Base-by-base conservation (phyloP, 108 stramenopile genomes). In the Discostella pseudostelligera region DNA sequence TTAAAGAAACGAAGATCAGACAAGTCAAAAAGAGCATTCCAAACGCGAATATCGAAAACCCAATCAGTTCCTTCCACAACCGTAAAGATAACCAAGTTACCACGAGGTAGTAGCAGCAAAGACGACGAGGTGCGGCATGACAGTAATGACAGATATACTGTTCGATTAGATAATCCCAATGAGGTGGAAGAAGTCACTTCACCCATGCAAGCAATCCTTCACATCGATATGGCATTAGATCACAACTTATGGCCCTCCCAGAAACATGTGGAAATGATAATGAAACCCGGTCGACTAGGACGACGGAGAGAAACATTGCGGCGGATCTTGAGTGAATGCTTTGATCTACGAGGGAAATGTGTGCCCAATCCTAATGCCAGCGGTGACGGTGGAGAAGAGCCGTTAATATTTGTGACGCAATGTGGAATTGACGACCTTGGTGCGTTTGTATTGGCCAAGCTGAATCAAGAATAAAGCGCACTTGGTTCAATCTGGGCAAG, bases 281-380 rank as follows among this genome's bases (percentile, higher is more conserved):
- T 89, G 39, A 40, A 74, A 51, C 81, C 85, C 5, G 62, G 58
- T 10, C 61, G 74, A 42, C 58, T 92, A 37, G 63, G 63, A 22
- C 59, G 82, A 24, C 78, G 91, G 14, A 80, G 77, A 62, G 59
- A 60, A 5, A 29, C 87, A 4, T 59, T 89, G 3, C 50, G 68
- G 14, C 59, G 85, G 29, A 86, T 92, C 44, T 59, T 92, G 22
- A 59, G 40, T 9, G 87, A 87, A 21, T 65, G 74, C 43, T 87
- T 82, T 61, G 66, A 66, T 56, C 62, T 92, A 62, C 57, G 81
- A 40, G 91, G 91, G 13, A 89, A 86, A 62, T 92, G 87, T 57
- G 68, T 89, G 16, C 88, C 87, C 17, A 56, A 50, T 28, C 25
- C 26, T 3, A 37, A 14, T 13, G 58, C 36, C 45, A 13, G 42